Percentiles rank a stretch among this genome's conserved stretches.
phyloP scores from a whole-genome alignment of 2,329 filamentous ascomycete species.

The Pseudohalonectria lignicola region DNA sequence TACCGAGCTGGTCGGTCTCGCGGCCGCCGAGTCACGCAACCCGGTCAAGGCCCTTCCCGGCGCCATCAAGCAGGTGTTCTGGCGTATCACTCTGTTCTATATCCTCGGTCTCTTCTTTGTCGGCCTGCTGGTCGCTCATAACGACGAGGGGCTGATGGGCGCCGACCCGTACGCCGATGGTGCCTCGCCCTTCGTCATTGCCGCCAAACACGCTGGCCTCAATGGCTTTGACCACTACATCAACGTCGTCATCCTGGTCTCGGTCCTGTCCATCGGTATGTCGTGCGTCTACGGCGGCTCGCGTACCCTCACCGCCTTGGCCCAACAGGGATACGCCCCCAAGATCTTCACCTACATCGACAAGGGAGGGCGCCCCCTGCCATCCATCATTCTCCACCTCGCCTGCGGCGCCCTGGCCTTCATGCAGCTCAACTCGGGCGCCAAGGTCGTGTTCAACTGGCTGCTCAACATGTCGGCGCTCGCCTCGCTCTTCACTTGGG shows the following conservation, averaged over 20 bases:
- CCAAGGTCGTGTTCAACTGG: constrained; percentile 49
- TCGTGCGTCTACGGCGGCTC: constrained; percentile 44
- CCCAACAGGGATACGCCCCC: constrained; percentile 44
- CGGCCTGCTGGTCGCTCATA: constrained; percentile 30
- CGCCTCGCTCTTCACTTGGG: constrained; percentile 54
- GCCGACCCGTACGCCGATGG: constrained; percentile 30
- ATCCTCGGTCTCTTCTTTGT: constrained; percentile 36
- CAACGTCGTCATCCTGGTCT: constrained; percentile 42
- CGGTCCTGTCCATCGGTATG: constrained; percentile 42
- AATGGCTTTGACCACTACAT: constrained; percentile 36
- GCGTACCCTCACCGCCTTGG: constrained; percentile 43
- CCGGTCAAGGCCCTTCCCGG: constrained; percentile 62
- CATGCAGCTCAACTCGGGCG: constrained; percentile 30
- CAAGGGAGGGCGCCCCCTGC: constrained; percentile 37
- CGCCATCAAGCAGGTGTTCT: constrained; percentile 65
- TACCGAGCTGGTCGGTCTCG: constrained; percentile 58
- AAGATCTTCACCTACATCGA: constrained; percentile 43
- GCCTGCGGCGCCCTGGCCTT: constrained; percentile 35
- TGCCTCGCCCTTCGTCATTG: constrained; percentile 39
- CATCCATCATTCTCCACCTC: constrained; percentile 32
- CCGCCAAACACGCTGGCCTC: constrained; percentile 34
- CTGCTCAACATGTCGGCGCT: constrained; percentile 53
- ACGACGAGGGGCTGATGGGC: constrained; percentile 30
- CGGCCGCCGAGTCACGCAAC: constrained; percentile 57
- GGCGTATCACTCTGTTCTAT: constrained; percentile 41